Evolutionary conservation across 805 yeast genomes (phyloP).

Genomic region (Monosporozyma unispora): DNA sequence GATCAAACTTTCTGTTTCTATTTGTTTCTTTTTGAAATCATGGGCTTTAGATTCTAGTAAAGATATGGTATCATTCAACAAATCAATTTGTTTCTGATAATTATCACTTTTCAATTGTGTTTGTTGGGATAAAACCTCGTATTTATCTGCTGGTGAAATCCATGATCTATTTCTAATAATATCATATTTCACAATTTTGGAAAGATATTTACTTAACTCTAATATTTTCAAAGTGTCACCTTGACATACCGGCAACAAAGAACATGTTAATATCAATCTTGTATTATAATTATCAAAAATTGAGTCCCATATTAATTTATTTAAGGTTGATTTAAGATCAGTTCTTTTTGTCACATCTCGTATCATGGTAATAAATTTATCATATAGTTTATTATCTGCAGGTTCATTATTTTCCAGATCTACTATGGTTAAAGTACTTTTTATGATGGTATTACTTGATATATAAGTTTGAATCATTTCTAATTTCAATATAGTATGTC

Average conservation of each 20-base stretch:
- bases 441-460: not conserved
- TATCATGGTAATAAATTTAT: not conserved
- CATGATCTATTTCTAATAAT: conserved; percentile 63
- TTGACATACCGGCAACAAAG: conserved; percentile 50
- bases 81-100: conserved; percentile 38
- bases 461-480: not conserved
- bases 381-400: not conserved
- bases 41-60: not conserved
- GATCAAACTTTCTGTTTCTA: not conserved
- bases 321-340: conserved; percentile 36
- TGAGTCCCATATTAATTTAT: conserved; percentile 69
- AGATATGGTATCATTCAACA: conserved; percentile 17
- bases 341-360: not conserved
- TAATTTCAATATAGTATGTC: not conserved
- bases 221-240: conserved; percentile 63
- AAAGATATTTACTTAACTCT: conserved; percentile 48
- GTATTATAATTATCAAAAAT: conserved; percentile 78
- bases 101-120: conserved; percentile 30
- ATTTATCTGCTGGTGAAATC: conserved; percentile 36
- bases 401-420: not conserved
- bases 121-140: conserved; percentile 25
- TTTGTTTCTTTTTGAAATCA: not conserved
- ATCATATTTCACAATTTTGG: not conserved
- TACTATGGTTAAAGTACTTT: not conserved
- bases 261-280: conserved; percentile 61